phyloP scores from a whole-genome alignment of 164 flowering plant species.

The Macadamia integrifolia region DNA sequence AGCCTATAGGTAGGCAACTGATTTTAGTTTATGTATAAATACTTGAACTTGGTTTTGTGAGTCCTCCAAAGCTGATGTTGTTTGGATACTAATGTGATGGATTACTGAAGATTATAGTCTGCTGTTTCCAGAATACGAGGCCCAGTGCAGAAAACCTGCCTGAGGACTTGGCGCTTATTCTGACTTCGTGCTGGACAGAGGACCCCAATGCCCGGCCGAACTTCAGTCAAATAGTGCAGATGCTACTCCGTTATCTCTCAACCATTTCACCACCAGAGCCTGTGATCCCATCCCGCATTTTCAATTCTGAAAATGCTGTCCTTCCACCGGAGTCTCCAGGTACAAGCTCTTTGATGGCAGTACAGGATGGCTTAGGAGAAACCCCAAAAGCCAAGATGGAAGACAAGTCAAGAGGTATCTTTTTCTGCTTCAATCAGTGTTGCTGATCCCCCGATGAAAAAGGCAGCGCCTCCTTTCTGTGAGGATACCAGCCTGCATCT shows the following conservation, averaged over 20 bases:
- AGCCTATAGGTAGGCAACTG: neutral
- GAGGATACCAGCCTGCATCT: neutral
- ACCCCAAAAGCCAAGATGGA: conserved; percentile 38
- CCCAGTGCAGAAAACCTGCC: conserved; percentile 89
- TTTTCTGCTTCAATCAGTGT: conserved; percentile 74
- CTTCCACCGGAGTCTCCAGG: conserved; percentile 94
- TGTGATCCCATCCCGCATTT: conserved; percentile 41
- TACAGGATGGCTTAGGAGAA: conserved; percentile 40
- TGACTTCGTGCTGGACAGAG: conserved; percentile 92
- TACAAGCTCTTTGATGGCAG: conserved; percentile 75
- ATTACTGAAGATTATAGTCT: conserved; percentile 7
- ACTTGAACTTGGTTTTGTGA: neutral
- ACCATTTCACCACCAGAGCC: conserved; percentile 55
- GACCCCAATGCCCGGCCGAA: conserved; percentile 82
- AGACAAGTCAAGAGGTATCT: conserved; percentile 46
- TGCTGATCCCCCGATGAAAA: conserved; percentile 24
- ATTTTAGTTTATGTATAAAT: too few species aligned
- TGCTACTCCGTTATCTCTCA: conserved; percentile 68
- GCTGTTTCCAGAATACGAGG: conserved; percentile 61
- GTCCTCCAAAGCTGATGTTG: neutral
- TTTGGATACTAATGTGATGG: neutral
- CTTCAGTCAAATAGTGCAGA: conserved; percentile 76
- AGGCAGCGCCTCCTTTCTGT: neutral
- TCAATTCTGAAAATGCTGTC: conserved; percentile 50
- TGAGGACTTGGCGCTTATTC: conserved; percentile 61